Evolutionary conservation across 169 alveolate genomes (phyloP).

Genomic region (Eimeria maxima): DNA sequence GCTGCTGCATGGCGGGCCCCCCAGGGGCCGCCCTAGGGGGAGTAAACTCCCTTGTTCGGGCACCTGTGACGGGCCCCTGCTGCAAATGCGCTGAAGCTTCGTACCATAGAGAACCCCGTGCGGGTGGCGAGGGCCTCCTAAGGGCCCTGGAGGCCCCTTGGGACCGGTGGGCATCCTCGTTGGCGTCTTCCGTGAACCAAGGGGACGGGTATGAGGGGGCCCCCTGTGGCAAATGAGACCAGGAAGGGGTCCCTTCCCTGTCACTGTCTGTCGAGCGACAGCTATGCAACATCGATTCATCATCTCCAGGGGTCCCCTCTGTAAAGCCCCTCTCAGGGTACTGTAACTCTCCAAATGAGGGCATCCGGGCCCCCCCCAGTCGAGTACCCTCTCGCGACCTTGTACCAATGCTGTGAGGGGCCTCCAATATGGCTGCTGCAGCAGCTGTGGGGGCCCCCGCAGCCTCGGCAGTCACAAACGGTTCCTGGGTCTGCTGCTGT

Average conservation of each 20-base stretch:
- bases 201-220: slow-evolving; percentile 19
- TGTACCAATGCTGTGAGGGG: neutral
- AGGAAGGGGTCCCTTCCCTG: neutral
- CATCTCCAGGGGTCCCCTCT: neutral
- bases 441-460: slow-evolving; percentile 65
- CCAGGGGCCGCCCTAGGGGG: neutral
- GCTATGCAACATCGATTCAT: slow-evolving; percentile 21
- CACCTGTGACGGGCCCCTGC: neutral
- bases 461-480: neutral
- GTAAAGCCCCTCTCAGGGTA: neutral
- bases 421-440: neutral
- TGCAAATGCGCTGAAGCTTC: neutral
- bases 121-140: neutral
- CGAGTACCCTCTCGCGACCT: neutral
- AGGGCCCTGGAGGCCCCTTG: neutral
- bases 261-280: slow-evolving; percentile 24
- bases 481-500: neutral
- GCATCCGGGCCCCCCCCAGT: neutral
- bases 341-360: neutral
- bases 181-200: too few relatives aligned
- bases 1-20: slow-evolving; percentile 6
- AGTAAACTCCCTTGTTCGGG: neutral
- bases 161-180: too few relatives aligned
- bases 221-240: neutral
- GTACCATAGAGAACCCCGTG: neutral